Evolutionary conservation across 2,329 filamentous ascomycete genomes (phyloP).

Genomic region (Talaromyces sp.): DNA sequence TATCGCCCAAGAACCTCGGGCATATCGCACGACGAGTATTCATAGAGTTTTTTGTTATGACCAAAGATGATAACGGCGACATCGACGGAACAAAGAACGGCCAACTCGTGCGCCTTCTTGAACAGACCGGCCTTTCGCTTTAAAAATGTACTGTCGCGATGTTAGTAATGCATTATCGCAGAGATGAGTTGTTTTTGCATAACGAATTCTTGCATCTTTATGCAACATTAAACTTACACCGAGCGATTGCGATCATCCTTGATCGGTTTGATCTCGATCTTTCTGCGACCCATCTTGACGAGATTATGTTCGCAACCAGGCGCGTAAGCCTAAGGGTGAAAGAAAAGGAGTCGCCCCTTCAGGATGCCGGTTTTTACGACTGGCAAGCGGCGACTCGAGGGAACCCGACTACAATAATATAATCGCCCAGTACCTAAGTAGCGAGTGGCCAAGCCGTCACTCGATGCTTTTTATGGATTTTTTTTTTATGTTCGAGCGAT

Average conservation of each 20-base stretch:
- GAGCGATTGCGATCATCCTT: conserved; percentile 98
- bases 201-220: too few species aligned
- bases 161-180: neutral
- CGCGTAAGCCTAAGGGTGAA: conserved; percentile 3
- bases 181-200: too few species aligned
- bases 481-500: too few species aligned
- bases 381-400: too few species aligned
- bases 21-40: conserved; percentile 95
- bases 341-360: conserved; percentile 5
- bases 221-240: conserved; percentile 90
- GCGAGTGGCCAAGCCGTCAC: too few species aligned
- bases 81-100: conserved; percentile 96
- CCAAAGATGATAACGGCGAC: conserved; percentile 98
- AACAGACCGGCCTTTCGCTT: conserved; percentile 98
- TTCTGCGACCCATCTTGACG: conserved; percentile 82
- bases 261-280: conserved; percentile 99
- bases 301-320: conserved; percentile 14
- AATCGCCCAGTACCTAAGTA: too few species aligned
- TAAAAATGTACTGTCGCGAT: conserved; percentile 76
- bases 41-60: conserved; percentile 98
- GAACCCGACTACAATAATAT: too few species aligned
- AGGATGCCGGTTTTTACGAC: too few species aligned
- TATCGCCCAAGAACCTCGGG: conserved; percentile 85
- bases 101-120: conserved; percentile 99
- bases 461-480: too few species aligned